Evolutionary conservation across 371 early-diverging fungal genomes (phyloP).

Genomic region (Sporodiniella umbellata): DNA sequence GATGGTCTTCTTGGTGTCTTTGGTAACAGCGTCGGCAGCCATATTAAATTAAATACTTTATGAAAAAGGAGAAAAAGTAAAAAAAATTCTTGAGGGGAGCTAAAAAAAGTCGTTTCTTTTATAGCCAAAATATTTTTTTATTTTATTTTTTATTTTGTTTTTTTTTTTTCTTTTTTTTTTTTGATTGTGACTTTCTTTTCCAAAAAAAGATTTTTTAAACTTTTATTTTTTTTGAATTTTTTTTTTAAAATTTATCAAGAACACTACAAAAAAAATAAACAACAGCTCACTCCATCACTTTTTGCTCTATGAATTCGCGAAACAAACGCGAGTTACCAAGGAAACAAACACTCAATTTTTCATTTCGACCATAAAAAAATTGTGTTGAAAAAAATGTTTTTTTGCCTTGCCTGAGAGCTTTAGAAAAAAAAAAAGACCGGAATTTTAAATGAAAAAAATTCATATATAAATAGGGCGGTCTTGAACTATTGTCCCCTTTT

Average conservation of each 20-base stretch:
- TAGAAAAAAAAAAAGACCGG: neutral
- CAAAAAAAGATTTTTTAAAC: too few relatives aligned
- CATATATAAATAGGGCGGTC: slow-evolving; percentile 12
- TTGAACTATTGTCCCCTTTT: neutral
- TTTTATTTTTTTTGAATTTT: too few relatives aligned
- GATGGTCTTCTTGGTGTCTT: slow-evolving; percentile 20
- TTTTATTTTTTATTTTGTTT: too few relatives aligned
- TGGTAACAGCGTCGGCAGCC: slow-evolving; percentile 51
- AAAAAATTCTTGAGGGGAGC: slow-evolving; percentile 1
- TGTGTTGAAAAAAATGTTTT: neutral
- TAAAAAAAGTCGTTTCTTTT: neutral
- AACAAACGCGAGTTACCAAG: slow-evolving; percentile 9
- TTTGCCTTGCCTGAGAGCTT: too few relatives aligned
- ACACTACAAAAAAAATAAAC: too few relatives aligned
- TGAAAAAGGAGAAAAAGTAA: slow-evolving; percentile 9
- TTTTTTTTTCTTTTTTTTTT: too few relatives aligned
- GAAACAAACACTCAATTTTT: too few relatives aligned
- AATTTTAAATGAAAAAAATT: neutral
- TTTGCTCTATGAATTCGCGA: neutral
- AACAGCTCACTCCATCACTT: neutral
- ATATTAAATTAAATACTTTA: slow-evolving; percentile 8
- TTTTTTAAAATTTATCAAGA: too few relatives aligned
- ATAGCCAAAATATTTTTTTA: too few relatives aligned
- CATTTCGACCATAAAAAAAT: slow-evolving; percentile 17
- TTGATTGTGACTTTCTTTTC: too few relatives aligned